phyloP scores from a whole-genome alignment of 805 yeast species.

The Diddensiella caesifluorescens region DNA sequence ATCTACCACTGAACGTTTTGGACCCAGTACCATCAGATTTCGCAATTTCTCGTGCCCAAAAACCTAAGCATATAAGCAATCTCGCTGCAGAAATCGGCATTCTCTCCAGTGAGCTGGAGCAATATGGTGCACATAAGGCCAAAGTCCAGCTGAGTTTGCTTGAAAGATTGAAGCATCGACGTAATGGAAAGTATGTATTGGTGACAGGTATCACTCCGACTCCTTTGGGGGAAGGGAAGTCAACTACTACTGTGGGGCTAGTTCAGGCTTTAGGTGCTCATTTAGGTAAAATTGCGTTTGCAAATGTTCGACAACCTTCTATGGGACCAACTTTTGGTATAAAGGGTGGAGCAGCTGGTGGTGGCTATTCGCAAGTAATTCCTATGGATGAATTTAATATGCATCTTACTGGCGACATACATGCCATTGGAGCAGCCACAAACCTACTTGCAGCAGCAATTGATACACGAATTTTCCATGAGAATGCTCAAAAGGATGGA shows the following conservation, averaged over 20 bases:
- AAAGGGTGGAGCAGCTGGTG: conserved; percentile 99
- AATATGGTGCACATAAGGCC: conserved; percentile 85
- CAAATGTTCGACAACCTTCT: conserved; percentile 95
- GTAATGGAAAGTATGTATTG: conserved; percentile 79
- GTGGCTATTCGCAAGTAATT: conserved; percentile 95
- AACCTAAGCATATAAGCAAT: conserved; percentile 71
- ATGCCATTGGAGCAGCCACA: conserved; percentile 91
- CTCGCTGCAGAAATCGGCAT: conserved; percentile 84
- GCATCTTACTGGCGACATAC: conserved; percentile 97
- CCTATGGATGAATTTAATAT: conserved; percentile 99
- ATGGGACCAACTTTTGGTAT: conserved; percentile 99
- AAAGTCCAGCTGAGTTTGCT: conserved; percentile 68
- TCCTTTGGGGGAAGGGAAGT: conserved; percentile 96
- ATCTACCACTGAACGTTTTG: conserved; percentile 49
- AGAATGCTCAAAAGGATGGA: conserved; percentile 73
- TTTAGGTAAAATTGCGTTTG: conserved; percentile 73
- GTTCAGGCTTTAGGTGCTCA: conserved; percentile 97
- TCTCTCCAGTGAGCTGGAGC: conserved; percentile 71
- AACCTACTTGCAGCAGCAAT: conserved; percentile 94
- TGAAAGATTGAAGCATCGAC: conserved; percentile 57
- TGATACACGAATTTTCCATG: conserved; percentile 96
- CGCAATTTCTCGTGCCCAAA: conserved; percentile 82
- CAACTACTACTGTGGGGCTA: conserved; percentile 92
- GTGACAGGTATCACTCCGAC: conserved; percentile 99
- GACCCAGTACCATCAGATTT: conserved; percentile 87